A percentile compares a stretch with the other conserved stretches of the same genome.
These are phyloP conservation scores for Cyberlindnera meyerae DNA, from an alignment of 805 yeast species.

Conservation along the genomic window DNA sequence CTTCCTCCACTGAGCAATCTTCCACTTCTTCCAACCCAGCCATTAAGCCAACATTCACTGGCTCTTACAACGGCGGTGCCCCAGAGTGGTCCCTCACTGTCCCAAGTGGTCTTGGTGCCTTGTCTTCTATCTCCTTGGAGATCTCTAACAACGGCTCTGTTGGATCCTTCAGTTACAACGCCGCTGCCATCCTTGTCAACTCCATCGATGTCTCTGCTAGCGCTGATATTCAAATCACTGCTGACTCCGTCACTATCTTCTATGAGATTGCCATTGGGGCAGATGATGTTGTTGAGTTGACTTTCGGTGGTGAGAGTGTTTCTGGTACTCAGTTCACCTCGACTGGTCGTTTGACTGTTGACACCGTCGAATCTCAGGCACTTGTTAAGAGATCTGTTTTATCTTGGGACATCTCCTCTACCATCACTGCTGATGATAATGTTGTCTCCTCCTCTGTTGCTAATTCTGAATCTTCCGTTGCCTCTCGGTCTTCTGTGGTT, in stretches of 20 bases:
- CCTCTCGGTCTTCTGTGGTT: constrained; percentile 8
- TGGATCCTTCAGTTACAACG: constrained; percentile 11
- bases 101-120: constrained; percentile 1
- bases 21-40: background rate
- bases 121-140: background rate
- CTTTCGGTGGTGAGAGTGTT: too few relatives aligned
- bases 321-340: too few relatives aligned
- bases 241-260: too few relatives aligned
- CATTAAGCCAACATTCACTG: background rate
- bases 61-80: constrained; percentile 16
- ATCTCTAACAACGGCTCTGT: constrained; percentile 10
- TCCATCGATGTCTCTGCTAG: constrained; percentile 4
- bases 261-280: too few relatives aligned
- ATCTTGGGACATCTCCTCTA: background rate
- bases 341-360: background rate
- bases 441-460: background rate
- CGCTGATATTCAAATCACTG: constrained; percentile 1
- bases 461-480: constrained; percentile 6
- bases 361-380: background rate
- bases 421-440: background rate
- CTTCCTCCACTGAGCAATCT: constrained; percentile 1
- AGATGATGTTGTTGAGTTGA: too few relatives aligned
- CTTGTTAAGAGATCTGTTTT: background rate
- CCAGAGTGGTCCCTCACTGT: constrained; percentile 4
- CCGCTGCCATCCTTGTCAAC: constrained; percentile 2